phyloP scores from a whole-genome alignment of 106 monocot species.

The Gastrodia elata region DNA sequence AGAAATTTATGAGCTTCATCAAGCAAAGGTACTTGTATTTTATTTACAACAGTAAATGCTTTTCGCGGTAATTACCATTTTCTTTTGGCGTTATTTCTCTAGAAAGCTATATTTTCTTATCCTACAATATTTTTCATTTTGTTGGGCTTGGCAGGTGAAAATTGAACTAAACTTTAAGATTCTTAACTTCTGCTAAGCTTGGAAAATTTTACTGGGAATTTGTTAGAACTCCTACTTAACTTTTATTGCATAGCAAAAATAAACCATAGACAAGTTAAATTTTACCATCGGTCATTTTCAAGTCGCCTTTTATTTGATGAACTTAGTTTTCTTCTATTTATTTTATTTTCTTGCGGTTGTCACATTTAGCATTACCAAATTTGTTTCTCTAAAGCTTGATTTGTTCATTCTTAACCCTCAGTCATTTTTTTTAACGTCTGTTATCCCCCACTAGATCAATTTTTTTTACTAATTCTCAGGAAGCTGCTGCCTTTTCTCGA shows the following conservation, averaged over 20 bases:
- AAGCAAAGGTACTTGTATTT: conserved; percentile 69
- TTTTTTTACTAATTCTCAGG: conserved; percentile 26
- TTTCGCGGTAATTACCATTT: too few species aligned
- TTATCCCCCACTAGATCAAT: neutral
- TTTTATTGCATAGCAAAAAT: neutral
- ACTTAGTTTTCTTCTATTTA: neutral
- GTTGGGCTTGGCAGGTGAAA: neutral
- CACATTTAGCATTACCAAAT: neutral
- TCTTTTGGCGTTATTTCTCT: neutral
- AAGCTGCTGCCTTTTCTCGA: conserved; percentile 92
- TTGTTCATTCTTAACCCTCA: too few species aligned
- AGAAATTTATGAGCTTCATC: conserved; percentile 93
- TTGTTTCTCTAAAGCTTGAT: conserved; percentile 6
- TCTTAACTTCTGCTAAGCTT: neutral
- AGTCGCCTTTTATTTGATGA: neutral
- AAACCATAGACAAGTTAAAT: neutral
- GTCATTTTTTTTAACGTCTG: neutral
- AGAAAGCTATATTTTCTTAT: neutral
- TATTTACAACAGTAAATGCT: neutral
- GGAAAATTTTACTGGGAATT: neutral
- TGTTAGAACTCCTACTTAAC: neutral
- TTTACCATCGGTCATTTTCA: neutral
- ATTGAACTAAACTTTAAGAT: neutral
- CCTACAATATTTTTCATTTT: neutral
- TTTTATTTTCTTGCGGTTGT: neutral